phyloP scores from a whole-genome alignment of 768 basidiomycete species.

The Psilocybe azurescens region DNA sequence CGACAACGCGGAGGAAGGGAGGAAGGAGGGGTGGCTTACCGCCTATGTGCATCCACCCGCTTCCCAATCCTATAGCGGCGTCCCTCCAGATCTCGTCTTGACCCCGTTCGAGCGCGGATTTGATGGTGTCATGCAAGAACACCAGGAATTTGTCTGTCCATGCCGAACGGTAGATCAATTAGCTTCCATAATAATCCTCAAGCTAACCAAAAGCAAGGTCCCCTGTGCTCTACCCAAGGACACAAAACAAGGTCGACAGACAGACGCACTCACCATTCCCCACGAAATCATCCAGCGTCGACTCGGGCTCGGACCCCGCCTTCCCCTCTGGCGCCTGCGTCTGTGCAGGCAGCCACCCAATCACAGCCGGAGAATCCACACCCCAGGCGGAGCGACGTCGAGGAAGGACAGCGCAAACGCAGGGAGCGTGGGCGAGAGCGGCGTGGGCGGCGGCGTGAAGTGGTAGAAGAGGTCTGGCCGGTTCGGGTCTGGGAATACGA shows the following conservation, averaged over 20 bases:
- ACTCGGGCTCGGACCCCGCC: constrained; percentile 13
- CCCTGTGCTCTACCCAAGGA: no score
- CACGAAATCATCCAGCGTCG: constrained; percentile 68
- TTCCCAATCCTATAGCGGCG: constrained; percentile 64
- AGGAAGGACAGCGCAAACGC: constrained; percentile 74
- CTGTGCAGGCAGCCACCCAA: constrained; percentile 75
- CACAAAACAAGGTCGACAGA: neutral
- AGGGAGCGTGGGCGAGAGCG: constrained; percentile 46
- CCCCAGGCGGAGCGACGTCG: constrained; percentile 44
- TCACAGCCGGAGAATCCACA: constrained; percentile 53
- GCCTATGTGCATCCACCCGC: constrained; percentile 91
- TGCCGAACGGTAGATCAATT: neutral
- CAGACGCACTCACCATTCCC: constrained; percentile 62
- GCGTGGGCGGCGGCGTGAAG: constrained; percentile 55
- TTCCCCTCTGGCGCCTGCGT: constrained; percentile 23
- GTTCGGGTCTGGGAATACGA: constrained; percentile 54
- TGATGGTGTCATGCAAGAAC: constrained; percentile 65
- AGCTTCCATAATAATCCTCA: neutral
- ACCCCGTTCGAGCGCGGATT: constrained; percentile 55
- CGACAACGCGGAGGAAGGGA: neutral
- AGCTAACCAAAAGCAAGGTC: no score
- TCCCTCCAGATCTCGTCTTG: constrained; percentile 71
- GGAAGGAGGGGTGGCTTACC: constrained; percentile 33
- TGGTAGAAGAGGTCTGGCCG: constrained; percentile 78
- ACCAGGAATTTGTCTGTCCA: constrained; percentile 60